These are phyloP conservation scores for Bromus sterilis DNA, from an alignment of 176 grass and related monocot genomes.

Conservation along the genomic window DNA sequence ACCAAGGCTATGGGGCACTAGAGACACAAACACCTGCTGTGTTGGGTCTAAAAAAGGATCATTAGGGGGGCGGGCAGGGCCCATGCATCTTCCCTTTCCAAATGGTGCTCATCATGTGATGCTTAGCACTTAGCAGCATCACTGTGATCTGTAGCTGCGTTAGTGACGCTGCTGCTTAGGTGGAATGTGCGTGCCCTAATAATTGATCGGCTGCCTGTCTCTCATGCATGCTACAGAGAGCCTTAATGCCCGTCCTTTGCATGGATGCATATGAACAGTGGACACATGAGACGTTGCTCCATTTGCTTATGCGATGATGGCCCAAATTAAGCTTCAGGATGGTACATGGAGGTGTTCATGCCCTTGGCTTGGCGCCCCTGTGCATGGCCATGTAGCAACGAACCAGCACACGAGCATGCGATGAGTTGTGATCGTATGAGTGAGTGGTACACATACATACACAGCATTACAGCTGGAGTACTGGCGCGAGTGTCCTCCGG, in stretches of 20 bases:
- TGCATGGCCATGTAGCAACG: conserved; percentile 23
- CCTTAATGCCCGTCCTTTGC: background rate
- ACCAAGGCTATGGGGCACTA: conserved; percentile 17
- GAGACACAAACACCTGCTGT: conserved; percentile 44
- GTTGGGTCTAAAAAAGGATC: conserved; percentile 39
- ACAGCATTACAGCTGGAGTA: background rate
- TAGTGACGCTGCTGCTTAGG: background rate
- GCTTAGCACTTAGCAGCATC: conserved; percentile 15
- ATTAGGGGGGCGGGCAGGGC: conserved; percentile 29
- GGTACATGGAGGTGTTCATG: background rate
- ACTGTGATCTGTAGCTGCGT: background rate
- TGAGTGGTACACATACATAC: background rate
- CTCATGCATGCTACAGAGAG: background rate
- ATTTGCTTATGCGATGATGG: conserved; percentile 5
- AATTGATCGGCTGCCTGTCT: conserved; percentile 10
- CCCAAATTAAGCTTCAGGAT: background rate
- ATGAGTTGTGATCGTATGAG: background rate
- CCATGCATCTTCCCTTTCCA: conserved; percentile 3
- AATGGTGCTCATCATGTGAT: conserved; percentile 51
- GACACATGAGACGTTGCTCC: background rate
- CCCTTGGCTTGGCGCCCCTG: background rate
- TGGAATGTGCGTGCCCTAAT: conserved; percentile 29
- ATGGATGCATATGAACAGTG: background rate
- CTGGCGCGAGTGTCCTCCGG: background rate
- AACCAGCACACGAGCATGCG: background rate